Percentiles rank a stretch among this genome's conserved stretches.
Evolutionary conservation across 2,329 filamentous ascomycete genomes (phyloP).

Genomic region (Fusarium torreyae): DNA sequence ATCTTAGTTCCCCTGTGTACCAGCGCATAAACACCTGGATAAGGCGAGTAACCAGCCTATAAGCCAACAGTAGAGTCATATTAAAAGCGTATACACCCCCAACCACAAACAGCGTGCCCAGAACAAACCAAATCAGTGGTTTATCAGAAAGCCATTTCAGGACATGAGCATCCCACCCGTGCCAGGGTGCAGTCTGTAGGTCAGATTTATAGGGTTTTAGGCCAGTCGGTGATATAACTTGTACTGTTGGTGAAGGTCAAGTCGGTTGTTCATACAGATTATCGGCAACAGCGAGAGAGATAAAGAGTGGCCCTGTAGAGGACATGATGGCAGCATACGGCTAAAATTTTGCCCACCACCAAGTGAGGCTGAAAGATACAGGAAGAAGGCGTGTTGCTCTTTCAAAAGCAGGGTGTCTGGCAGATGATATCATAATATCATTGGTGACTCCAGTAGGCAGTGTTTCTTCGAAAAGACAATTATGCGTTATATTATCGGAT

Average conservation of each 20-base stretch:
- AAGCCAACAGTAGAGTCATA: too few relatives aligned
- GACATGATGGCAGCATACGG: conserved; percentile 4
- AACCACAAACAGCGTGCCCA: background rate
- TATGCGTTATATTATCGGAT: background rate
- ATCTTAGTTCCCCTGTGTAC: too few relatives aligned
- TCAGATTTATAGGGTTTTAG: background rate
- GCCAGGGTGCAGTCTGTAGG: background rate
- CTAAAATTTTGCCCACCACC: background rate
- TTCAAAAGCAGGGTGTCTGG: background rate
- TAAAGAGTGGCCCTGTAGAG: background rate
- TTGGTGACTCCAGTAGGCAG: conserved; percentile 5
- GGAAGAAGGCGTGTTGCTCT: background rate
- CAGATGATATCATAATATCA: conserved; percentile 7
- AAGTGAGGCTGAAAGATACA: background rate
- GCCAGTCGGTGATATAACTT: background rate
- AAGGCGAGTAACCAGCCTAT: too few relatives aligned
- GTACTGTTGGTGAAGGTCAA: background rate
- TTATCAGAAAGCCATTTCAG: background rate
- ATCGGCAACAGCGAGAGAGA: background rate
- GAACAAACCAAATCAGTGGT: background rate
- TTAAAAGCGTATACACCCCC: background rate
- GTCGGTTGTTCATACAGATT: background rate
- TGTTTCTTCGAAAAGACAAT: background rate
- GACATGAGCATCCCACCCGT: background rate
- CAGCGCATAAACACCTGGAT: too few relatives aligned